A percentile compares a stretch with the other conserved stretches of the same genome.
Evolutionary conservation across 441 rosid species (phyloP).

Genomic region (Pelargonium australe): DNA sequence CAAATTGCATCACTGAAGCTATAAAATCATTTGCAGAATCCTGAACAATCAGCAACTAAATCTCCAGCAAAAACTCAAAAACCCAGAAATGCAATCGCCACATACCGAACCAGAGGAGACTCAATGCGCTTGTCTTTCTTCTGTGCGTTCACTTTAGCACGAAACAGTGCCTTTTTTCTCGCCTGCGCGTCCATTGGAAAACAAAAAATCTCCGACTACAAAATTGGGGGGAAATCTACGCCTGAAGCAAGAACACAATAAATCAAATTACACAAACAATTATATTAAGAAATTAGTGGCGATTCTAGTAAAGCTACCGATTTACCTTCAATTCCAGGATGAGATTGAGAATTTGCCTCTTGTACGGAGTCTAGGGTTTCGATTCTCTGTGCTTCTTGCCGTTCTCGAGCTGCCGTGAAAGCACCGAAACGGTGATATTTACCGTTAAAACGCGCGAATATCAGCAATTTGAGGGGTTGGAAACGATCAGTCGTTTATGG

Average conservation of each 20-base stretch:
- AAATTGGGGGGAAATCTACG: neutral
- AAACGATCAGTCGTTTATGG: neutral
- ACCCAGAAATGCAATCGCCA: neutral
- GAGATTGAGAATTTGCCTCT: neutral
- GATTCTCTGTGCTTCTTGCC: neutral
- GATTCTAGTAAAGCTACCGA: neutral
- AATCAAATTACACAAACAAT: neutral
- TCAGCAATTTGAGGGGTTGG: neutral
- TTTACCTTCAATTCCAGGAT: neutral
- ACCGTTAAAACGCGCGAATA: neutral
- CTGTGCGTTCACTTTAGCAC: conserved; percentile 73
- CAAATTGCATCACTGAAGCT: neutral
- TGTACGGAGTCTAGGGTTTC: neutral
- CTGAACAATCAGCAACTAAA: neutral
- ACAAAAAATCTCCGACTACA: neutral
- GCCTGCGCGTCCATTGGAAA: conserved; percentile 57
- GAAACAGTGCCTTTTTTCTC: conserved; percentile 70
- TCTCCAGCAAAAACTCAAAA: neutral
- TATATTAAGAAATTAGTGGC: neutral
- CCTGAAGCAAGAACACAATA: neutral
- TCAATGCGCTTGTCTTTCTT: conserved; percentile 71
- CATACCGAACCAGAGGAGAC: conserved; percentile 78
- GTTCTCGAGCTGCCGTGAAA: neutral
- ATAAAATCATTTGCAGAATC: neutral
- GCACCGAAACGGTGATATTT: neutral